phyloP scores from a whole-genome alignment of 179 eudicot genomes.

The Drosera spatulata region DNA sequence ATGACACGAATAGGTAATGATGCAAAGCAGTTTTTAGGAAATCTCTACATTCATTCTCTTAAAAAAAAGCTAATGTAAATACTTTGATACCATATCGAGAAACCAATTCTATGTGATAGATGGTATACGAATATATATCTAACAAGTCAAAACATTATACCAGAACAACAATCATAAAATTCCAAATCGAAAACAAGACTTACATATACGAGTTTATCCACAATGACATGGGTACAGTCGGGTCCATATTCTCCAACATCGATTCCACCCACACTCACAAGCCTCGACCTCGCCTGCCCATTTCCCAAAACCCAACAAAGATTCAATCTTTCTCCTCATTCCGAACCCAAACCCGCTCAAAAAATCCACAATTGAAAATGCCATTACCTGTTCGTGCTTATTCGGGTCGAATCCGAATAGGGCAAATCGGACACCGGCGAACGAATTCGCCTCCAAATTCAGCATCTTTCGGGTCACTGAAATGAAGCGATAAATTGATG shows the following conservation, averaged over 20 bases:
- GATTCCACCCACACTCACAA: constrained; percentile 54
- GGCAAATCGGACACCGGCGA: constrained; percentile 20
- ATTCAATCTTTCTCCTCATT: background rate
- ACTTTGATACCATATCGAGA: too few species aligned
- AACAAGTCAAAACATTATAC: too few species aligned
- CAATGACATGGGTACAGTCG: constrained; percentile 66
- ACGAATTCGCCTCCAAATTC: constrained; percentile 8
- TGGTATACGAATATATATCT: too few species aligned
- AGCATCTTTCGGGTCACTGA: constrained; percentile 1
- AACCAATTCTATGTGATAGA: too few species aligned
- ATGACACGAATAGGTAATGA: too few species aligned
- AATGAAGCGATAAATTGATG: background rate
- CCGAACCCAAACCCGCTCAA: too few species aligned
- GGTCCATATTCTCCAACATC: constrained; percentile 40
- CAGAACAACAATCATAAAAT: too few species aligned
- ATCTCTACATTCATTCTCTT: too few species aligned
- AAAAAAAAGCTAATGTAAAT: too few species aligned
- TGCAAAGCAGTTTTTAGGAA: too few species aligned
- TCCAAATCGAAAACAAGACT: background rate
- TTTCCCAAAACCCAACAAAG: background rate
- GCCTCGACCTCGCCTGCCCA: constrained; percentile 42
- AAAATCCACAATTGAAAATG: background rate
- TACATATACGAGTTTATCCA: constrained; percentile 46
- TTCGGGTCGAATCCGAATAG: constrained; percentile 22
- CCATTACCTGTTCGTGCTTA: constrained; percentile 19